phyloP scores from a whole-genome alignment of 202 grass and related monocot genomes.

The Bolboschoenoplectus hybrid region DNA sequence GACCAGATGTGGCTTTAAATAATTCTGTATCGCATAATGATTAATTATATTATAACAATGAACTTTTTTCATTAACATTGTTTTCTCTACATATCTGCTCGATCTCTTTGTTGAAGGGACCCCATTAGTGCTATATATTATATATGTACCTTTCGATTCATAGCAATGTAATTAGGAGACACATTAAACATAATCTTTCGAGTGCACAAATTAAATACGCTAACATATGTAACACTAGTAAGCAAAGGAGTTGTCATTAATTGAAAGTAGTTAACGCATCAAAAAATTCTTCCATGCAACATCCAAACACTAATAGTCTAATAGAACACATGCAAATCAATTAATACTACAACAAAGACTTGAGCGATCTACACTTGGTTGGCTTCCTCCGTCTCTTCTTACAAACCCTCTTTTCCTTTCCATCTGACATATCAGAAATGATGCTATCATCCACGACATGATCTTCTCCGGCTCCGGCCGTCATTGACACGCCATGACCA shows the following conservation, averaged over 20 bases:
- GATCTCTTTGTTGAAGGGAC: neutral
- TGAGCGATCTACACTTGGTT: constrained; percentile 71
- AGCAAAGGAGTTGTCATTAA: neutral
- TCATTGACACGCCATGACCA: constrained; percentile 28
- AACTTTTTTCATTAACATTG: neutral
- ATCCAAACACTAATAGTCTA: neutral
- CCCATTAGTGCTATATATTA: neutral
- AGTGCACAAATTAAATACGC: neutral
- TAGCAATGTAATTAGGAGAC: neutral
- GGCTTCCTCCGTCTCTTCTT: constrained; percentile 75
- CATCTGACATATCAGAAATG: neutral
- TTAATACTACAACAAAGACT: constrained; percentile 54
- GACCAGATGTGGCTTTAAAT: neutral
- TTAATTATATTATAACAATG: neutral
- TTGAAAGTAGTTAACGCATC: neutral
- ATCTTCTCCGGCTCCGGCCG: constrained; percentile 41
- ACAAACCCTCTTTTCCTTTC: constrained; percentile 24
- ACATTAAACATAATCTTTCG: neutral
- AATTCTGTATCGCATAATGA: neutral
- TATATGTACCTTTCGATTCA: neutral
- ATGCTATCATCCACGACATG: constrained; percentile 32
- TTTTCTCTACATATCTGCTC: neutral
- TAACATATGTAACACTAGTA: no score
- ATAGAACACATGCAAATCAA: neutral
- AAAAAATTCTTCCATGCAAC: neutral